Percentiles rank a stretch among this genome's conserved stretches.
Evolutionary conservation across 805 yeast genomes (phyloP).

Genomic region (Cephaloascus fragrans): DNA sequence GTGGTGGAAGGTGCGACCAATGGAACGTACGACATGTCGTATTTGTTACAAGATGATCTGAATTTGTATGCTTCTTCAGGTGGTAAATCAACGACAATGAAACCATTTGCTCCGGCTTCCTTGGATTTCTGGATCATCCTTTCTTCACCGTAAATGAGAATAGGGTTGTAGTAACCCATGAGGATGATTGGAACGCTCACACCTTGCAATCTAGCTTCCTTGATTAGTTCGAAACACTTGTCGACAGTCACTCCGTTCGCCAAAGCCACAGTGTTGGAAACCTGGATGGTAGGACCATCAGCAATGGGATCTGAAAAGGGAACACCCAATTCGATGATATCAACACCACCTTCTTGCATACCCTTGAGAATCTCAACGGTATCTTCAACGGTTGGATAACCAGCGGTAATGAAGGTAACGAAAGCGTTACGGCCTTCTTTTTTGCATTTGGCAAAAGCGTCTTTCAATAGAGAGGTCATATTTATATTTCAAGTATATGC

Average conservation of each 20-base stretch:
- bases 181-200: conserved; percentile 81
- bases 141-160: conserved; percentile 82
- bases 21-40: conserved; percentile 81
- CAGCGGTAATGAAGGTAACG: conserved; percentile 90
- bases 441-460: conserved; percentile 52
- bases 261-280: conserved; percentile 74
- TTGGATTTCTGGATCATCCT: conserved; percentile 70
- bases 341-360: conserved; percentile 92
- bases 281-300: conserved; percentile 96
- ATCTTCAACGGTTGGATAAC: conserved; percentile 80
- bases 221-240: conserved; percentile 61
- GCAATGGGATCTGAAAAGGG: conserved; percentile 99
- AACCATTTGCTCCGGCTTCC: conserved; percentile 90
- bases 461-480: conserved; percentile 48
- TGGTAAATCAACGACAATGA: conserved; percentile 89
- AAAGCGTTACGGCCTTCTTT: conserved; percentile 73
- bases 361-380: conserved; percentile 82
- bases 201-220: conserved; percentile 70
- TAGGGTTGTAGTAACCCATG: conserved; percentile 98
- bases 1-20: conserved; percentile 95
- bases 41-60: conserved; percentile 57
- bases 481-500: too few relatives aligned
- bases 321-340: conserved; percentile 87
- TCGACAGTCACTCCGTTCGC: conserved; percentile 71
- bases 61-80: conserved; percentile 94